Percentiles rank a stretch among this genome's conserved stretches.
Conservation (phyloP, 2,329 filamentous ascomycete species). For the Aureobasidium sp. region DNA sequence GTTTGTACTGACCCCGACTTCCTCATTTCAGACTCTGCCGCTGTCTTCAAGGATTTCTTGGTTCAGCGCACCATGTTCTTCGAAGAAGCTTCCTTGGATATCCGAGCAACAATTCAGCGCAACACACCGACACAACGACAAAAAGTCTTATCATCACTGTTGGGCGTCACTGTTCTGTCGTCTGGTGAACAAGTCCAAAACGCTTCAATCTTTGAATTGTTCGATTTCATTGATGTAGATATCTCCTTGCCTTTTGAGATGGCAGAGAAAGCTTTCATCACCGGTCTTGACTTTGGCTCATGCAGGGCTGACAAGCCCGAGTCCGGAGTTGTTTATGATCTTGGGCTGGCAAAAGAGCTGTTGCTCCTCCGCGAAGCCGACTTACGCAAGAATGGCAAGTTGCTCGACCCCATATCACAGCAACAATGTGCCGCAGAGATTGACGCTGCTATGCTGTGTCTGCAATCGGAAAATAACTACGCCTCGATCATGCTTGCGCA, state of each 20-base stretch:
- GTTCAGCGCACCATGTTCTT: constrained; percentile 68
- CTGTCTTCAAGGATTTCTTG: constrained; percentile 70
- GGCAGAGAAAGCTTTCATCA: constrained; percentile 54
- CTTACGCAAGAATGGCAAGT: constrained; percentile 38
- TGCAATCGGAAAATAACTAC: constrained; percentile 58
- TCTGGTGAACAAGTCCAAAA: constrained; percentile 61
- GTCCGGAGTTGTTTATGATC: constrained; percentile 55
- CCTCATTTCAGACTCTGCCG: constrained; percentile 59
- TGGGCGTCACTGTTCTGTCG: constrained; percentile 64
- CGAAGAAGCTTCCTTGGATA: constrained; percentile 78
- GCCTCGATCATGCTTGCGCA: constrained; percentile 50
- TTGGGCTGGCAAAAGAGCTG: constrained; percentile 66
- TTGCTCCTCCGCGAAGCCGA: constrained; percentile 64
- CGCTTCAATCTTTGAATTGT: constrained; percentile 80
- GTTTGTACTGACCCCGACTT: constrained; percentile 58
- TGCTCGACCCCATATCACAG: constrained; percentile 27
- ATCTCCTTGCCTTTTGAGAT: constrained; percentile 40
- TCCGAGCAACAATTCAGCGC: constrained; percentile 67
- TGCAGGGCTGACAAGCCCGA: constrained; percentile 58
- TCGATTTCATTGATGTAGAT: constrained; percentile 75
- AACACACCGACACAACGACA: constrained; percentile 51
- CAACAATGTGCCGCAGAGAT: constrained; percentile 52
- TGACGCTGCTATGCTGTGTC: constrained; percentile 51
- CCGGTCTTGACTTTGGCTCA: constrained; percentile 58
- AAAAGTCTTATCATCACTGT: constrained; percentile 54